Percentiles rank a stretch among this genome's conserved stretches.
phyloP scores from a whole-genome alignment of 2,329 filamentous ascomycete species.

The Arthroderma uncinatum region DNA sequence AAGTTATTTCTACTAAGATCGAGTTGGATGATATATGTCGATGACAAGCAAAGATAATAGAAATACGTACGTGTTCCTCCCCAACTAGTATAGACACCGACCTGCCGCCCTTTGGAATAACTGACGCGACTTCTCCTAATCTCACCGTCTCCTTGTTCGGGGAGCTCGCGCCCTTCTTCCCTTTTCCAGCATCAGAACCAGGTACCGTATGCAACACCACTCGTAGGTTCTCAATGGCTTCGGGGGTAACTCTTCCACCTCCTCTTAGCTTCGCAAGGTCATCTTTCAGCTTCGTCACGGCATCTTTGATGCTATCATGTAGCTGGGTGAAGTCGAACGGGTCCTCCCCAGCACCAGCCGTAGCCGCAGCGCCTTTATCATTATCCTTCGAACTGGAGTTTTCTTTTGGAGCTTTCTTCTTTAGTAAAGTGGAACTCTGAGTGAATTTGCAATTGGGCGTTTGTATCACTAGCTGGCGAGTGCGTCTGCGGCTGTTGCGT shows the following conservation, averaged over 20 bases:
- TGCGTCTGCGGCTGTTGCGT: not conserved
- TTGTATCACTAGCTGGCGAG: not conserved
- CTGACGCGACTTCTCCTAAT: constrained; percentile 54
- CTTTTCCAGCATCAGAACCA: not conserved
- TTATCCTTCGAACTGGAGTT: constrained; percentile 27
- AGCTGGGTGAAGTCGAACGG: constrained; percentile 51
- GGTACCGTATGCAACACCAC: constrained; percentile 40
- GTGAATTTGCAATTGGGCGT: constrained; percentile 28
- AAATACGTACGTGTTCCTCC: constrained; percentile 48
- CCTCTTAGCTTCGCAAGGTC: constrained; percentile 52
- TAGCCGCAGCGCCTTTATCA: constrained; percentile 15
- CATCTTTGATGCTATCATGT: constrained; percentile 44
- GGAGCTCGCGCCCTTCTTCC: constrained; percentile 7
- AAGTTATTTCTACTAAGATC: not conserved
- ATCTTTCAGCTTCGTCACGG: constrained; percentile 47
- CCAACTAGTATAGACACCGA: constrained; percentile 51
- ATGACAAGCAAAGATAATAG: not conserved
- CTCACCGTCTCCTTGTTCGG: constrained; percentile 40
- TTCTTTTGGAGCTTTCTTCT: constrained; percentile 39
- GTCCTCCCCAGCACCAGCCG: constrained; percentile 33
- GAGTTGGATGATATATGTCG: not conserved
- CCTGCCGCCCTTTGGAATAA: constrained; percentile 53
- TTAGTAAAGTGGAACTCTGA: constrained; percentile 32
- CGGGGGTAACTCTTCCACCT: constrained; percentile 52
- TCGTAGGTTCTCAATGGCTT: constrained; percentile 48